Percentiles rank a stretch among this genome's conserved stretches.
Conservation (phyloP, 129 eudicot species). For the Helianthus annuus region HanXRQr2.0-SUNRISE NC_035435.2:120916128-120916627, state of each 20-base stretch:
- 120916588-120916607: conserved; percentile 52
- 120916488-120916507: conserved; percentile 24
- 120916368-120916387: conserved; percentile 12
- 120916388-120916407: conserved; percentile 15
- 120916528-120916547: conserved; percentile 31
- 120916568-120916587: conserved; percentile 55
- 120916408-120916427: not conserved
- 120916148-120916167: conserved; percentile 45
- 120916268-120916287: conserved; percentile 38
- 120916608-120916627: conserved; percentile 49
- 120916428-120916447: conserved; percentile 13
- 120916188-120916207: conserved; percentile 42
- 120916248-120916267: conserved; percentile 15
- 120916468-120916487: conserved; percentile 25
- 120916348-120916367: conserved; percentile 18
- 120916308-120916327: conserved; percentile 39
- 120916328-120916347: conserved; percentile 49
- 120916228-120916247: conserved; percentile 20
- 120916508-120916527: conserved; percentile 11
- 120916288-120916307: conserved; percentile 51
- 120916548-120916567: conserved; percentile 49
- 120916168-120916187: conserved; percentile 39
- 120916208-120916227: conserved; percentile 33
- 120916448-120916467: conserved; percentile 8
- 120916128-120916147: conserved; percentile 42